Evolutionary conservation across 805 yeast genomes (phyloP), one percentile per base, ranked within the genome.

Genomic region (Candida maesae): DNA sequence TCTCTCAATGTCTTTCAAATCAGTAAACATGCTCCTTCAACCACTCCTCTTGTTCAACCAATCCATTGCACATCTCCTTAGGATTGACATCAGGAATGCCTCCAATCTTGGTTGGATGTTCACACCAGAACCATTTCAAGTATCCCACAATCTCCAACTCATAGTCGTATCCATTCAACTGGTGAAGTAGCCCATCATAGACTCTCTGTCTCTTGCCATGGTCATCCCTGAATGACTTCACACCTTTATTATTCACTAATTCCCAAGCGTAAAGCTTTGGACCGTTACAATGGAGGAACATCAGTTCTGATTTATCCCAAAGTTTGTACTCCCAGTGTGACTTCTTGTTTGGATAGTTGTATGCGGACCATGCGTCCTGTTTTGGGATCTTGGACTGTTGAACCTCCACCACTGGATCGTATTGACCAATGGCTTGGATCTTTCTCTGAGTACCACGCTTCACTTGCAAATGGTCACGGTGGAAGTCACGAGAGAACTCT

Each of bases 51-150:
- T 70, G 76, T 20, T 47, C 58, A 12, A 41, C 36, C n/a, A 70
- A 47, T 41, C 68, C 74, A 15, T 41, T 41, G 43, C 76, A 70
- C 28, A 68, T 47, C 18, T 62, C 46, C 43, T 55, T 55, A 14
- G 66, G 63, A 8, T 62, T 52, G 27, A 53, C 28, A 8, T 19
- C 25, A 6, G 36, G 58, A 42, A 63, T 64, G 8, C 59, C 58
- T 6, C 58, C 57, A 19, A 70, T 47, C 13, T 58, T 47, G 12
- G 66, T 46, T 7, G 60, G 56, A 38, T 40, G 27, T 7, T 41
- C 39, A 44, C 58, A 55, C 34, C 53, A 38, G 42, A 40, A 49
- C 46, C 50, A 49, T 20, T 43, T 36, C 33, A 45, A 24, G 12
- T 35, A 21, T 4, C 39, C 31, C 6, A 44, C 15, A 16, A 46